Conservation (phyloP, 768 basidiomycete genomes). For the Xerocomus spinulosus region DNA sequence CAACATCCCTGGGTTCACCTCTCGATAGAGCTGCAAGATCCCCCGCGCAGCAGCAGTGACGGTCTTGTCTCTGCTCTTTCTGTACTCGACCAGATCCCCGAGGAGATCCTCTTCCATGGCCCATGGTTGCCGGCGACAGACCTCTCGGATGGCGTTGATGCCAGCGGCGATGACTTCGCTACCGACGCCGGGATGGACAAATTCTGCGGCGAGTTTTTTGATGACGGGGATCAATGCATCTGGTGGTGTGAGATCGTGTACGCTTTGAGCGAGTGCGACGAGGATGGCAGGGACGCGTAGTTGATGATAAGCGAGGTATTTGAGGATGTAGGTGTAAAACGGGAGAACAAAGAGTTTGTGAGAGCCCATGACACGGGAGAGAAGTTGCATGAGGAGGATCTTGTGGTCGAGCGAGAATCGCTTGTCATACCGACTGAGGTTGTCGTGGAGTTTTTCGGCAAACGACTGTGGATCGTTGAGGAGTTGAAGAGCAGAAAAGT, state of each 20-base stretch:
- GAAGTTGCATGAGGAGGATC: constrained; percentile 93
- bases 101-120: constrained; percentile 94
- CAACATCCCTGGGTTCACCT: constrained; percentile 91
- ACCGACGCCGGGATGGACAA: constrained; percentile 95
- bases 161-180: constrained; percentile 95
- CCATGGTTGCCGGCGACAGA: constrained; percentile 94
- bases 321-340: constrained; percentile 95
- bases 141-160: constrained; percentile 91
- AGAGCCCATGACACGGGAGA: constrained; percentile 87
- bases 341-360: constrained; percentile 92
- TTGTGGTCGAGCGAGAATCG: constrained; percentile 97
- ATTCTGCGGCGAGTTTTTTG: constrained; percentile 89
- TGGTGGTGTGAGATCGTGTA: constrained; percentile 93
- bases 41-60: constrained; percentile 88
- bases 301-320: constrained; percentile 90
- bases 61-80: constrained; percentile 91
- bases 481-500: constrained; percentile 90
- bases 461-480: constrained; percentile 95
- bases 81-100: constrained; percentile 89
- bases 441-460: constrained; percentile 87
- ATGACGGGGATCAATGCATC: constrained; percentile 87
- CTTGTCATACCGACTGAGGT: constrained; percentile 81
- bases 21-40: constrained; percentile 85
- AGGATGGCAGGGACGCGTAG: constrained; percentile 90
- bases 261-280: constrained; percentile 88